phyloP scores from a whole-genome alignment of 202 grass and related monocot genomes.

The Eragrostis tef region DNA sequence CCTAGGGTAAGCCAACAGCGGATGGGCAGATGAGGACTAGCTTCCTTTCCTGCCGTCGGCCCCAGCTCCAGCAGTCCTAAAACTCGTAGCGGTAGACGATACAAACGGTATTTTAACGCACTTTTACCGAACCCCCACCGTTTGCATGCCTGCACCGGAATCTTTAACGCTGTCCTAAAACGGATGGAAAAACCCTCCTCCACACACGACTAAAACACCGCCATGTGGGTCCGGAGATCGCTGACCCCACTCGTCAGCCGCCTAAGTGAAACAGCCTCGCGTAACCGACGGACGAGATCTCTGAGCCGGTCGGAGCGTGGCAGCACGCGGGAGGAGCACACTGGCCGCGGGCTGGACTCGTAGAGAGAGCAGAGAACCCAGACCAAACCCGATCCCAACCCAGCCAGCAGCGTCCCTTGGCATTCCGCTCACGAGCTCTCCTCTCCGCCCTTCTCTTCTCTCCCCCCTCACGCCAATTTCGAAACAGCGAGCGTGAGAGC shows the following conservation, averaged over 20 bases:
- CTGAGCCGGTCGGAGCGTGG: neutral
- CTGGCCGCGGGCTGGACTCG: neutral
- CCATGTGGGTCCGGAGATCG: neutral
- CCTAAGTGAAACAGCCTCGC: neutral
- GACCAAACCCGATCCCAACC: conserved; percentile 47
- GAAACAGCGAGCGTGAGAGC: conserved; percentile 49
- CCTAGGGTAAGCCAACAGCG: too few species aligned
- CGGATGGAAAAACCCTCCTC: neutral
- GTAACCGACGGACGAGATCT: neutral
- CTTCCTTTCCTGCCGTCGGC: too few species aligned
- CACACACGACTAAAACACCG: fast-evolving
- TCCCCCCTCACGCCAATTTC: conserved; percentile 51
- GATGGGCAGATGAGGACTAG: too few species aligned
- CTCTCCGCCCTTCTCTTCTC: neutral
- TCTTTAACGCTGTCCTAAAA: conserved; percentile 26
- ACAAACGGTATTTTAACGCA: neutral
- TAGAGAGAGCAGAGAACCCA: too few species aligned
- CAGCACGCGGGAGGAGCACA: neutral
- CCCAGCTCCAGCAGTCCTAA: neutral
- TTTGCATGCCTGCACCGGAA: neutral
- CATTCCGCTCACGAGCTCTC: conserved; percentile 53
- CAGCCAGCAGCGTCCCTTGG: neutral
- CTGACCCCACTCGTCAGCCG: neutral
- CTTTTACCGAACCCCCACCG: neutral
- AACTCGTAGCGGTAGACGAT: neutral